Evolutionary conservation across 441 rosid genomes (phyloP), one percentile per base, ranked within the genome.

Genomic region (Erodium moschatum): DNA sequence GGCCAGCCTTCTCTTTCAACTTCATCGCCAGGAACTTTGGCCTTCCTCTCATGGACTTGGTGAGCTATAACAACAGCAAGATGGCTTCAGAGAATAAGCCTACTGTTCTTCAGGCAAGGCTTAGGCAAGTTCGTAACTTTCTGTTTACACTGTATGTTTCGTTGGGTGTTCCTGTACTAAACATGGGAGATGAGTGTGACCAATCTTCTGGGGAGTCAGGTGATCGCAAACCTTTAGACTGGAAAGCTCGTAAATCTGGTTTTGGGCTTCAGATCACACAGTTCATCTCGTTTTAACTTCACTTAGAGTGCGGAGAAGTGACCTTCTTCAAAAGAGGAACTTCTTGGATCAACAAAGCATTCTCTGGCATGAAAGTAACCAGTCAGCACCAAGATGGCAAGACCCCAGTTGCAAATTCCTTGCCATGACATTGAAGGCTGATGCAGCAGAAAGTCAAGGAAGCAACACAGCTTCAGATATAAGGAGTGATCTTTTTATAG

Each of bases 151-250:
- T 88, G 54, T 91, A 74, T 78, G 77, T 91, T 71, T 91, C 98
- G 3, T 78, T 87, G 6, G 98, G 97, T 52, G 79, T 88, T 67
- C 98, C 98, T 0, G 84, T 89, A 67, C 93, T 93, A 54, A 89
- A 87, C 83, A 87, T 87, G 96, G 98, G 98, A 70, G 98, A 91
- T 73, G 96, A 93, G 76, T 91, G 91, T 50, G 97, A 97, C 73
- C 80, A 85, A 72, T 91, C 98, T 20, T 76, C 90, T 3, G 77
- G 86, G 0, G 98, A 95, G 40, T 91, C 93, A 56, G 65, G 64
- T 6, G 82, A 81, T 66, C 70, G 89, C 69, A 91, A 83, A 63
- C 72, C 80, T 63, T 85, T 88, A 56, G 87, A 89, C 66, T 93
- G 98, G 98, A 82, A 79, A 69, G 69, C 83, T 61, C 75, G 87